phyloP scores from a whole-genome alignment of 192 early-diverging fungal genomes.

The Coemansia sp. region DNA sequence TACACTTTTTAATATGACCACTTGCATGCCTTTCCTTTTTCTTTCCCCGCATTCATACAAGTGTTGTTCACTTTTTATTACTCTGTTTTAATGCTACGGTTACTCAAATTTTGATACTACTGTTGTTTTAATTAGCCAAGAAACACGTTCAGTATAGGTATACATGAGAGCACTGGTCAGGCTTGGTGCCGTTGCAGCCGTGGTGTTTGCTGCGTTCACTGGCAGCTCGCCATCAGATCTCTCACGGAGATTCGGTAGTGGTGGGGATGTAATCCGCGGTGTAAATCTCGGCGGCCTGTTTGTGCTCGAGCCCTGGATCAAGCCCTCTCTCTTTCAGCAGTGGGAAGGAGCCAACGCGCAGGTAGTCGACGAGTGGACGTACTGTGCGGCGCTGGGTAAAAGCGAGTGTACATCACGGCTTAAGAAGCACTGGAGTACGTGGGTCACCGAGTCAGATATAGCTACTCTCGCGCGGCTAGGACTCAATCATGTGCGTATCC shows the following conservation, averaged over 20 bases:
- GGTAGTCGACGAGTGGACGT: slow-evolving; percentile 64
- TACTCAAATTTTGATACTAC: background rate
- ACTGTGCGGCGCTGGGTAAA: slow-evolving; percentile 54
- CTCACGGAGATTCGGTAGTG: slow-evolving; percentile 33
- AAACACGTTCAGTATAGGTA: background rate
- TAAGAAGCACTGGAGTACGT: slow-evolving; percentile 57
- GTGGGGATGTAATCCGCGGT: slow-evolving; percentile 56
- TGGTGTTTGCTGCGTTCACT: background rate
- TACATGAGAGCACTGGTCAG: slow-evolving; percentile 14
- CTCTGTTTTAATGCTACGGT: background rate
- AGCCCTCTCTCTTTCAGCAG: slow-evolving; percentile 49
- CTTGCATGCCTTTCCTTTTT: background rate
- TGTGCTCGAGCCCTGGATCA: slow-evolving; percentile 66
- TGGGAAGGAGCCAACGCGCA: slow-evolving; percentile 41
- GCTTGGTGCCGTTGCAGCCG: slow-evolving; percentile 6
- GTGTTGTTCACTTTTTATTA: background rate
- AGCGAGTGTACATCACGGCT: slow-evolving; percentile 29
- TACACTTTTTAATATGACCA: background rate
- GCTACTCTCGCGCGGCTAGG: slow-evolving; percentile 44
- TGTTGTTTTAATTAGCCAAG: background rate
- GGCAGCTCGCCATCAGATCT: slow-evolving; percentile 14
- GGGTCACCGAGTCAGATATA: slow-evolving; percentile 63
- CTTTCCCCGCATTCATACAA: background rate
- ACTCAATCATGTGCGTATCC: slow-evolving; percentile 62
- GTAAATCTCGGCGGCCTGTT: slow-evolving; percentile 64